These are phyloP conservation scores for Neurospora sp. DNA, from an alignment of 495 filamentous ascomycete species.

Conservation along the genomic window DNA sequence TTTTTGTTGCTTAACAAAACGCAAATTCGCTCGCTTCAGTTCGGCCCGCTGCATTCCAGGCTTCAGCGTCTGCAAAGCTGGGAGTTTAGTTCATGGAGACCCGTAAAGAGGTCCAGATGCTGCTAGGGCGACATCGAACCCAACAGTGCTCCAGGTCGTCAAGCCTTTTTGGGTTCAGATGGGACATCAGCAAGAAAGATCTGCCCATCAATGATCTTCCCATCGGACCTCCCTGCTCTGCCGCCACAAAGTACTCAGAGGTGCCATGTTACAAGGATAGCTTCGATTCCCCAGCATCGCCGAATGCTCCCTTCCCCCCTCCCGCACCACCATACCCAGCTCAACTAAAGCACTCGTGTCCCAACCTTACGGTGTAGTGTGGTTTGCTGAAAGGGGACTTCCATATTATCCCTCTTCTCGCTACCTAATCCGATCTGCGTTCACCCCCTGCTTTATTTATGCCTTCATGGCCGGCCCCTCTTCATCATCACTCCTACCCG, in stretches of 20 bases:
- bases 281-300: constrained; percentile 1
- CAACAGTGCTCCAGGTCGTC: not conserved
- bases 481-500: constrained; percentile 3
- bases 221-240: constrained; percentile 6
- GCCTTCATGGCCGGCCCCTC: constrained; percentile 5
- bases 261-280: constrained; percentile 4
- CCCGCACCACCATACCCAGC: constrained; percentile 8
- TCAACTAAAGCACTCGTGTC: constrained; percentile 5
- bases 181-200: constrained; percentile 15
- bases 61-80: not conserved
- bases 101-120: not conserved
- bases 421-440: constrained; percentile 18
- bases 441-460: constrained; percentile 9
- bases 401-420: constrained; percentile 9
- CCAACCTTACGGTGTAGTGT: constrained; percentile 4
- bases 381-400: constrained; percentile 2
- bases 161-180: constrained; percentile 6
- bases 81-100: not conserved
- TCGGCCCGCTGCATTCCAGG: not conserved
- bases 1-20: not conserved
- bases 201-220: constrained; percentile 19
- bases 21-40: constrained; percentile 9
- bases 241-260: constrained; percentile 7
- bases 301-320: constrained; percentile 10
- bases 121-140: not conserved